Base-by-base conservation (phyloP, 148 eudicot genomes). In the Rhododendron ovatum region DNA sequence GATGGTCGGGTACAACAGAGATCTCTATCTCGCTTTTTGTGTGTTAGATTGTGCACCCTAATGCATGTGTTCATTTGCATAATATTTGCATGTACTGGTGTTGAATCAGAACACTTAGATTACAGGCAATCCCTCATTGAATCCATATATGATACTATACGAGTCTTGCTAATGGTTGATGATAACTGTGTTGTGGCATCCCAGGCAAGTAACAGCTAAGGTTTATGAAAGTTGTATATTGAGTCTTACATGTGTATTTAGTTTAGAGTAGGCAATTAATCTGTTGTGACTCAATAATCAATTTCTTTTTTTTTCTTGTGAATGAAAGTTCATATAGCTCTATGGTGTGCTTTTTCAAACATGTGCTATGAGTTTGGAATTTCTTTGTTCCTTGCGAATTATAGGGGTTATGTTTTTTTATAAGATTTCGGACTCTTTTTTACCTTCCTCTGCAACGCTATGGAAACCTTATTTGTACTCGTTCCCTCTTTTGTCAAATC, bases 161-260 rank as follows among this genome's bases (percentile, higher is more conserved):
- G 92, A 69, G 88, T 90, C 82, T 91, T 97, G 84, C 87, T 95
- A 80, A 87, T 96, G 59, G 90, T 98, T 88, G 99, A 97, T 90
- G 99, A 97, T 88, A 88, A 91, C 84, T 96, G 98, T 75, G 96
- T 97, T 63, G 92, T 94, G 57, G 99, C 99, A 86, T 97, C 99
- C 85, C 98, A 97, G 89, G 99, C 94, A 90, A 90, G 93, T 90
- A 84, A 35, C 15, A 1, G 17, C 18, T 35, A 24, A 7, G 18
- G 12, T 24, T 61, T 51, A 79, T 47, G 11, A 3, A 33, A 33
- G 48, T 33, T 59, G 26, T 57, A 37, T 28, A 30, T 71, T 28
- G 17, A 71, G 85, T 28, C 45, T 47, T 73, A 83, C 24, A 1
- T n/a, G 18, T 26, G 5, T 20, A 18, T 47, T 67, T 37, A 13